Conservation (phyloP, 2,329 filamentous ascomycete species). For the Cercospora brassicicola region DNA sequence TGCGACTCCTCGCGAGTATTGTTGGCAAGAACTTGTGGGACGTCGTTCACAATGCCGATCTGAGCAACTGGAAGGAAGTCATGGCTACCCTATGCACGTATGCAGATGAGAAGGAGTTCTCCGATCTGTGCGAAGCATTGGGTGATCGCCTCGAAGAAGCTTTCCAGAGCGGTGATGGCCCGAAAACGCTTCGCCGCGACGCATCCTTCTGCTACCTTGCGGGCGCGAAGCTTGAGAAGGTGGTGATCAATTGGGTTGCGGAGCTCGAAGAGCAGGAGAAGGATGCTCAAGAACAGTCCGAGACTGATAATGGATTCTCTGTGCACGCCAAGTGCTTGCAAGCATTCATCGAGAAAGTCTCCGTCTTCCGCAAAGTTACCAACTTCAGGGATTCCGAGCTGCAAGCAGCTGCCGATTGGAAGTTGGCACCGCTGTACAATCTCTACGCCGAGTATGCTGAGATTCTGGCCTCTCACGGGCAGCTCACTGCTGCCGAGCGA, state of each 20-base stretch:
- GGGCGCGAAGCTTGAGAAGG: constrained; percentile 95
- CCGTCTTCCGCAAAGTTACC: constrained; percentile 89
- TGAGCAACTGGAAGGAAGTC: constrained; percentile 92
- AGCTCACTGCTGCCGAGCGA: constrained; percentile 80
- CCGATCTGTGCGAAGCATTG: constrained; percentile 90
- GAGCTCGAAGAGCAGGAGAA: constrained; percentile 85
- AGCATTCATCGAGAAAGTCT: constrained; percentile 96
- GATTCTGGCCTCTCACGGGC: constrained; percentile 85
- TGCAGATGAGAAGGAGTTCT: constrained; percentile 85
- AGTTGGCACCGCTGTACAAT: constrained; percentile 81
- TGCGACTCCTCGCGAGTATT: constrained; percentile 85
- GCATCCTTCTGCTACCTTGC: constrained; percentile 96
- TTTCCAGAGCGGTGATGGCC: constrained; percentile 53
- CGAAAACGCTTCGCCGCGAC: constrained; percentile 66
- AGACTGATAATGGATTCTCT: constrained; percentile 79
- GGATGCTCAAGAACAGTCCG: constrained; percentile 60
- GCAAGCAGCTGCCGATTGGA: constrained; percentile 75
- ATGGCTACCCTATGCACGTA: constrained; percentile 97
- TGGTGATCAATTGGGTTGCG: constrained; percentile 87
- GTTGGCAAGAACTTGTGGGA: constrained; percentile 98
- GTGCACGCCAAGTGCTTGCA: constrained; percentile 86
- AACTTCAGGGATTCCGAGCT: constrained; percentile 83
- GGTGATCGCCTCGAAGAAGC: constrained; percentile 84
- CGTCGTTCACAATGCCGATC: constrained; percentile 90
- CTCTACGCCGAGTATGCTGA: constrained; percentile 98